Conservation (phyloP, 83 land plant species). For the Thuja plicata region DNA sequence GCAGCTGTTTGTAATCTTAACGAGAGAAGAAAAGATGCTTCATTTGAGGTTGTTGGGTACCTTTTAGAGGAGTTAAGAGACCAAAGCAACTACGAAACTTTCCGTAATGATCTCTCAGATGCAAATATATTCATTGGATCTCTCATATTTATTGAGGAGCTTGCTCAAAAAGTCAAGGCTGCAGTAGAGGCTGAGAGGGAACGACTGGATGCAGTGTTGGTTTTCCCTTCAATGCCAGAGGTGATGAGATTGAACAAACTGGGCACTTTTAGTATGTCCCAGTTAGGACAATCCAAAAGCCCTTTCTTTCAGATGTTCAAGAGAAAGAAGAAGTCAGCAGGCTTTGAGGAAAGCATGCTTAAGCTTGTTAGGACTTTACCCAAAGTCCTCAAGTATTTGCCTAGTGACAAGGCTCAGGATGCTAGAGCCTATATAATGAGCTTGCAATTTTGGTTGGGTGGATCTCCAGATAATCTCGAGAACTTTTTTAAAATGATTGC, state of each 20-base stretch:
- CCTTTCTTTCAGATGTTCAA: constrained; percentile 96
- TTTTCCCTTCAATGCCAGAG: constrained; percentile 99
- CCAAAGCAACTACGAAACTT: constrained; percentile 61
- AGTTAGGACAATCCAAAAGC: constrained; percentile 96
- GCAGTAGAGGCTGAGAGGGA: constrained; percentile 93
- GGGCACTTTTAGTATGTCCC: constrained; percentile 95
- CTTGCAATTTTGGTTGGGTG: constrained; percentile 99
- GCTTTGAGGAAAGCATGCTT: constrained; percentile 95
- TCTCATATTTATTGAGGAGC: constrained; percentile 96
- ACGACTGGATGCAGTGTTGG: constrained; percentile 92
- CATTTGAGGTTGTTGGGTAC: constrained; percentile 95
- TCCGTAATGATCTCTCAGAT: constrained; percentile 85
- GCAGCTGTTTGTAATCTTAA: constrained; percentile 88
- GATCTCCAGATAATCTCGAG: constrained; percentile 91
- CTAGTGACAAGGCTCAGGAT: constrained; percentile 98
- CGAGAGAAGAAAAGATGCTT: constrained; percentile 38
- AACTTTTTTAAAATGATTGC: constrained; percentile 97
- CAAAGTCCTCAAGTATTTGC: constrained; percentile 95
- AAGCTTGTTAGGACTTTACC: constrained; percentile 97
- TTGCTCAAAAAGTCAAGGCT: constrained; percentile 87
- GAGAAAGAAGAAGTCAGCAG: constrained; percentile 76
- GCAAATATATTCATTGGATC: constrained; percentile 99
- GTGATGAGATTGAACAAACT: constrained; percentile 99
- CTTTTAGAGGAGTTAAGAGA: constrained; percentile 96
- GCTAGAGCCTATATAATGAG: constrained; percentile 95